Conservation (phyloP, 768 basidiomycete genomes). For the Suillus occidentalis region DNA sequence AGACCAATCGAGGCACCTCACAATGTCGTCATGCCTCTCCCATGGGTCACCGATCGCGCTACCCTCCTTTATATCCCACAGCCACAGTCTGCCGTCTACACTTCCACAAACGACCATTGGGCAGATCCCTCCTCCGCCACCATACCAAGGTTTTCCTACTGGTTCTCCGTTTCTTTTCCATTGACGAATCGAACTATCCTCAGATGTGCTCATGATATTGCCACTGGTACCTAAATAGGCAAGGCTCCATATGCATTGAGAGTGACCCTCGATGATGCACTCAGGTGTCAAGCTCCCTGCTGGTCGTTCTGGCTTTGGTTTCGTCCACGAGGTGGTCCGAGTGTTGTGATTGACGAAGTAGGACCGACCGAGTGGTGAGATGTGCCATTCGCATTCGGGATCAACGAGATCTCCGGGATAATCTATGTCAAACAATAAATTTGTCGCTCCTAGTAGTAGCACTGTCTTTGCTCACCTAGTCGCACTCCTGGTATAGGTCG, state of each 20-base stretch:
- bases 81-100: not conserved
- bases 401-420: not conserved
- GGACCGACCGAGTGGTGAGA: not conserved
- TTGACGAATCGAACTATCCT: not conserved
- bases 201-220: not conserved
- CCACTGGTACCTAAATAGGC: not conserved
- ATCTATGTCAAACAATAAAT: not conserved
- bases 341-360: not conserved
- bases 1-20: slow-evolving; percentile 13
- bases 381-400: slow-evolving; percentile 3
- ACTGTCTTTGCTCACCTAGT: not conserved
- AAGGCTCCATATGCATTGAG: not conserved
- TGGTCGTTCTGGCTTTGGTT: not conserved
- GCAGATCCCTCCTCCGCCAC: not conserved
- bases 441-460: too few species aligned
- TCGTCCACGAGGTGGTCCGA: not conserved
- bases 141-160: not conserved
- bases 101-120: not conserved
- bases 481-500: slow-evolving; percentile 1
- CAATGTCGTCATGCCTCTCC: not conserved
- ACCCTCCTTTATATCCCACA: not conserved
- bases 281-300: not conserved
- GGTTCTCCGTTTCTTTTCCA: not conserved
- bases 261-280: not conserved
- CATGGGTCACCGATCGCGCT: not conserved